These are phyloP conservation scores for Colletotrichum sp. DNA, from an alignment of 2,329 filamentous ascomycete species.

Conservation along the genomic window DNA sequence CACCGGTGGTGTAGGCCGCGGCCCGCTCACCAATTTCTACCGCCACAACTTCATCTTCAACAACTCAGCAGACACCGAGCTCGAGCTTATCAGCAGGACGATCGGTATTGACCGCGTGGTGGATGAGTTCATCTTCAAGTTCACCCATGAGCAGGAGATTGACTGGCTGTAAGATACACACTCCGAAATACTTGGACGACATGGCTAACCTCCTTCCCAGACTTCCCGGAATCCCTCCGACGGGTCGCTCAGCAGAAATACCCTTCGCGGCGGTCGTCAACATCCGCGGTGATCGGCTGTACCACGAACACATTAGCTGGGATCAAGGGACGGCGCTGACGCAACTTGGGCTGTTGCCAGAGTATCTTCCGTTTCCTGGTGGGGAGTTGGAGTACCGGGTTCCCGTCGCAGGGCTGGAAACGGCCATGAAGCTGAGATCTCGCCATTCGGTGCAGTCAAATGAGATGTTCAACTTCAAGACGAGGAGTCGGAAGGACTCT, in stretches of 20 bases:
- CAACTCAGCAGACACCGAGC: slow-evolving; percentile 69
- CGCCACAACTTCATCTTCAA: slow-evolving; percentile 75
- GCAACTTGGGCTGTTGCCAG: slow-evolving; percentile 58
- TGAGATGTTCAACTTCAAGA: slow-evolving; percentile 29
- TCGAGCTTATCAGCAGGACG: slow-evolving; percentile 75
- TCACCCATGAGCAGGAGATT: slow-evolving; percentile 66
- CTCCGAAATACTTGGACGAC: slow-evolving; percentile 10
- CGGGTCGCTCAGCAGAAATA: slow-evolving; percentile 56
- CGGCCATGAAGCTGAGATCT: slow-evolving; percentile 34
- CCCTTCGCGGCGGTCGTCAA: slow-evolving; percentile 68
- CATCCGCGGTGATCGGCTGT: slow-evolving; percentile 66
- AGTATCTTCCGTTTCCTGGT: slow-evolving; percentile 66
- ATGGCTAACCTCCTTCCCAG: slow-evolving; percentile 18
- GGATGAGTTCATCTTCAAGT: slow-evolving; percentile 71
- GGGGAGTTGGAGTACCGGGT: slow-evolving; percentile 30
- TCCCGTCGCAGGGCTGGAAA: slow-evolving; percentile 33
- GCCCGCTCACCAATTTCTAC: slow-evolving; percentile 70
- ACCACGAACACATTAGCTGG: slow-evolving; percentile 72
- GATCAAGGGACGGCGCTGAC: slow-evolving; percentile 69
- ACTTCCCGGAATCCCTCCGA: slow-evolving; percentile 60
- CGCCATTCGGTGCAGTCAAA: slow-evolving; percentile 33
- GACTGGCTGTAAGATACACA: slow-evolving; percentile 68
- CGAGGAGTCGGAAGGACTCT: background rate
- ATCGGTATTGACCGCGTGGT: slow-evolving; percentile 74
- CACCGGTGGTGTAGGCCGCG: slow-evolving; percentile 73